phyloP scores from a whole-genome alignment of 495 filamentous ascomycete genomes.

The Delitschia confertaspora region DNA sequence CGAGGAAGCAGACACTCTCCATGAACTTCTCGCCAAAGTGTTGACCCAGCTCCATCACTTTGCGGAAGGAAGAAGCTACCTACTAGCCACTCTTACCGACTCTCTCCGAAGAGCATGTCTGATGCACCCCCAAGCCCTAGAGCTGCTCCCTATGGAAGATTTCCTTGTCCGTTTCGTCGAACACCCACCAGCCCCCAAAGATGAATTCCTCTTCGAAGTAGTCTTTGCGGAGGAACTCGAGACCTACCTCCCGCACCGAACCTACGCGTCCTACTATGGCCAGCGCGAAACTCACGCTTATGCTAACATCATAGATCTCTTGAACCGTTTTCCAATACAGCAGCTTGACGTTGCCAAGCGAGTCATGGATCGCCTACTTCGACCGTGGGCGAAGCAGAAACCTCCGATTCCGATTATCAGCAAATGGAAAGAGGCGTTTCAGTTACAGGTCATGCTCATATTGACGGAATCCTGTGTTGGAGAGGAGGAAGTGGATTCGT shows the following conservation, averaged over 20 bases:
- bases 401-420: slow-evolving; percentile 34
- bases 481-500: slow-evolving; percentile 7
- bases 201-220: slow-evolving; percentile 37
- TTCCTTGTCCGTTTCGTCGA: slow-evolving; percentile 30
- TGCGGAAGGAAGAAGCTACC: slow-evolving; percentile 26
- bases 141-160: slow-evolving; percentile 24
- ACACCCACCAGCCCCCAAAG: slow-evolving; percentile 28
- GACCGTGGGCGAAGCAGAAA: slow-evolving; percentile 37
- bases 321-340: slow-evolving; percentile 32
- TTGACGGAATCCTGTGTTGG: slow-evolving; percentile 27
- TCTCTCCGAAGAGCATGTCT: slow-evolving; percentile 27
- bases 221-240: slow-evolving; percentile 26
- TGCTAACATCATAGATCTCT: slow-evolving; percentile 38
- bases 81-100: slow-evolving; percentile 26
- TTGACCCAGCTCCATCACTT: slow-evolving; percentile 22
- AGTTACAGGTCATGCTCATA: slow-evolving; percentile 40
- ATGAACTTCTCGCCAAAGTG: slow-evolving; percentile 6
- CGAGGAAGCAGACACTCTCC: not conserved
- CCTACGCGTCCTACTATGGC: slow-evolving; percentile 39
- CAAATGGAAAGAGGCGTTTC: slow-evolving; percentile 39
- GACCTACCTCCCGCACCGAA: slow-evolving; percentile 8
- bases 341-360: slow-evolving; percentile 19
- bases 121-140: slow-evolving; percentile 9
- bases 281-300: slow-evolving; percentile 32
- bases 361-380: slow-evolving; percentile 32